Percentiles rank a stretch among this genome's conserved stretches.
Conservation (phyloP, 2,329 filamentous ascomycete genomes). For the Teratosphaeria gauchensis region DNA sequence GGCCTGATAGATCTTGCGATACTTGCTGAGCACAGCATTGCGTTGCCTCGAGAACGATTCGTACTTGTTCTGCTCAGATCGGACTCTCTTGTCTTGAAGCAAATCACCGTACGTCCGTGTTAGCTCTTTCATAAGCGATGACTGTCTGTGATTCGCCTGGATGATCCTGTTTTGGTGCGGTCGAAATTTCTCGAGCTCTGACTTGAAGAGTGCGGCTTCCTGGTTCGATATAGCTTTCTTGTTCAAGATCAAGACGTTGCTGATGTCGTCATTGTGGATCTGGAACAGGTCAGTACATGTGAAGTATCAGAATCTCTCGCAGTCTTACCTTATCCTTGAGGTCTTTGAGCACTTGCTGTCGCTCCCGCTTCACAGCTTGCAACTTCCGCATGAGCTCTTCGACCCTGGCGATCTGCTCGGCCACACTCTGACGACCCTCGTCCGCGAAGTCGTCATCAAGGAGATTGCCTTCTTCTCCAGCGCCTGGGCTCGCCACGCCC, state of each 20-base stretch:
- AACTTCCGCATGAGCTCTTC: slow-evolving; percentile 87
- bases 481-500: slow-evolving; percentile 45
- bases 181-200: slow-evolving; percentile 94
- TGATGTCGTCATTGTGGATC: slow-evolving; percentile 95
- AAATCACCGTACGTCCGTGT: slow-evolving; percentile 78
- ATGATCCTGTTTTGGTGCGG: slow-evolving; percentile 84
- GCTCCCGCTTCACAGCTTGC: slow-evolving; percentile 83
- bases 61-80: slow-evolving; percentile 90
- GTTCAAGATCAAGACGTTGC: slow-evolving; percentile 91
- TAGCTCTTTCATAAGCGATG: slow-evolving; percentile 87
- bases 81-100: slow-evolving; percentile 85
- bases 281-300: slow-evolving; percentile 28
- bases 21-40: slow-evolving; percentile 70
- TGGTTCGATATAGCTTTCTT: slow-evolving; percentile 93
- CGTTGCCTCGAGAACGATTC: slow-evolving; percentile 78
- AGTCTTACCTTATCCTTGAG: slow-evolving; percentile 82
- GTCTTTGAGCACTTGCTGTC: slow-evolving; percentile 87
- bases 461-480: slow-evolving; percentile 65
- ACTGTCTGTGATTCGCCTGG: slow-evolving; percentile 92
- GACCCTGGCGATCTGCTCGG: slow-evolving; percentile 79
- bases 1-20: slow-evolving; percentile 84
- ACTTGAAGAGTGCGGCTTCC: slow-evolving; percentile 84
- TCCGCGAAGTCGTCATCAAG: slow-evolving; percentile 77
- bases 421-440: slow-evolving; percentile 67
- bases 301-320: no score